phyloP scores from a whole-genome alignment of 768 basidiomycete species.

The Piloderma croceum region DNA sequence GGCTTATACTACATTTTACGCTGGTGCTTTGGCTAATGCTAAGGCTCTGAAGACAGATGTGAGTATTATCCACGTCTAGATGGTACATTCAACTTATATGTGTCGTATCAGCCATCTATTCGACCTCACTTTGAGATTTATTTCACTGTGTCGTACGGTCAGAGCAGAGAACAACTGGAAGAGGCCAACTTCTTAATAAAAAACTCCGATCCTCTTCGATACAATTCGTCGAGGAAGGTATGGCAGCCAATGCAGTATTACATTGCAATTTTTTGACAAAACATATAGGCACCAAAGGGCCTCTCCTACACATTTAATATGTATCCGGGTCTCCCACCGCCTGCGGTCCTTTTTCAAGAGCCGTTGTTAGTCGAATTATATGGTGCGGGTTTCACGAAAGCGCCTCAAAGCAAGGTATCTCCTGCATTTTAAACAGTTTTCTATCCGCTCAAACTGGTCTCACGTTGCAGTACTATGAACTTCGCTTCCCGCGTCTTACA shows the following conservation, averaged over 20 bases:
- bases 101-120: constrained; percentile 28
- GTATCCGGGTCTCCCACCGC: constrained; percentile 42
- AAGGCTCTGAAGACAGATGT: constrained; percentile 37
- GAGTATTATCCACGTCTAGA: constrained; percentile 12
- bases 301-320: constrained; percentile 56
- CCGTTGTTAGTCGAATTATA: constrained; percentile 71
- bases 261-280: constrained; percentile 8
- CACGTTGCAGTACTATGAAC: constrained; percentile 61
- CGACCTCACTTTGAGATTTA: constrained; percentile 66
- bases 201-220: constrained; percentile 35
- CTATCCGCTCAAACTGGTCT: background rate
- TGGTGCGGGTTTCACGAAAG: constrained; percentile 80
- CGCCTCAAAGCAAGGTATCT: constrained; percentile 50
- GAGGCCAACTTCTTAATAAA: constrained; percentile 64
- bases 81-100: background rate
- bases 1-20: constrained; percentile 73
- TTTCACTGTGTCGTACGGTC: constrained; percentile 74
- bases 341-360: constrained; percentile 48
- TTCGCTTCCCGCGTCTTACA: constrained; percentile 76
- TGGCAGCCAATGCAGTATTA: too few relatives aligned
- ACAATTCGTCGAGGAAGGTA: constrained; percentile 18
- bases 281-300: constrained; percentile 16
- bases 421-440: background rate
- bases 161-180: constrained; percentile 62
- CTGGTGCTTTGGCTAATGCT: constrained; percentile 59